Conservation (phyloP, 257 asterid species). For the Agastache rugosa region DNA sequence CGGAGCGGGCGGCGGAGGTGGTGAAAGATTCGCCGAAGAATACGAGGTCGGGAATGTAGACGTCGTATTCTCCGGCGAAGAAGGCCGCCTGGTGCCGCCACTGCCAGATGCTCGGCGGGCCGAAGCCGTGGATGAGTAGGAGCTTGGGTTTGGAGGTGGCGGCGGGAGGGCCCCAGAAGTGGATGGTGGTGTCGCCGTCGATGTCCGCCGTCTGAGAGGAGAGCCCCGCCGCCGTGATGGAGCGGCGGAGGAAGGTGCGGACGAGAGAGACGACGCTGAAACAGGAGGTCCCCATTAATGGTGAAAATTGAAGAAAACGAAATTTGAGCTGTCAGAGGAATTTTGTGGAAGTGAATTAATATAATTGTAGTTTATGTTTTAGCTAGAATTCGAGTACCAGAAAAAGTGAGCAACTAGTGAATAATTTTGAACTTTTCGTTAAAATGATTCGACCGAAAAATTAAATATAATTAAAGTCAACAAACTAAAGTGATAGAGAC, state of each 20-base stretch:
- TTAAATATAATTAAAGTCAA: background rate
- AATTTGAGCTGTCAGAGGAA: background rate
- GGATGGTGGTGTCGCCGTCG: slow-evolving; percentile 66
- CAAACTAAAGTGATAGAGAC: background rate
- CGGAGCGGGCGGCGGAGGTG: slow-evolving; percentile 56
- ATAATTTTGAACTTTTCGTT: no score
- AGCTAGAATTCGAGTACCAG: background rate
- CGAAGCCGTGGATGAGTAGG: slow-evolving; percentile 77
- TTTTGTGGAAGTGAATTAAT: background rate
- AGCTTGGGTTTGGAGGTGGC: slow-evolving; percentile 56
- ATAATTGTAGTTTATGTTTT: background rate
- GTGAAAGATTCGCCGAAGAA: slow-evolving; percentile 74
- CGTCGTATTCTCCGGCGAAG: slow-evolving; percentile 55
- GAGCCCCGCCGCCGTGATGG: slow-evolving; percentile 59
- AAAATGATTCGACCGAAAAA: background rate
- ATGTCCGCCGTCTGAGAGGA: slow-evolving; percentile 51
- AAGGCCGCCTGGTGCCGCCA: slow-evolving; percentile 68
- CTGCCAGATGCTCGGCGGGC: slow-evolving; percentile 76
- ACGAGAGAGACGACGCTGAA: slow-evolving; percentile 59
- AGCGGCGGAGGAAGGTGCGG: slow-evolving; percentile 57
- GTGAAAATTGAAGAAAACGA: background rate
- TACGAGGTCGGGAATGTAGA: slow-evolving; percentile 71
- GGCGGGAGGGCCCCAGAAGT: slow-evolving; percentile 71
- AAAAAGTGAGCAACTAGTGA: background rate
- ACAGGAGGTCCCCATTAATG: slow-evolving; percentile 44